A percentile compares a stretch with the other conserved stretches of the same genome.
These are phyloP conservation scores for Saksenaea vasiformis DNA, from an alignment of 371 early-diverging fungal species.

Conservation along the genomic window DNA sequence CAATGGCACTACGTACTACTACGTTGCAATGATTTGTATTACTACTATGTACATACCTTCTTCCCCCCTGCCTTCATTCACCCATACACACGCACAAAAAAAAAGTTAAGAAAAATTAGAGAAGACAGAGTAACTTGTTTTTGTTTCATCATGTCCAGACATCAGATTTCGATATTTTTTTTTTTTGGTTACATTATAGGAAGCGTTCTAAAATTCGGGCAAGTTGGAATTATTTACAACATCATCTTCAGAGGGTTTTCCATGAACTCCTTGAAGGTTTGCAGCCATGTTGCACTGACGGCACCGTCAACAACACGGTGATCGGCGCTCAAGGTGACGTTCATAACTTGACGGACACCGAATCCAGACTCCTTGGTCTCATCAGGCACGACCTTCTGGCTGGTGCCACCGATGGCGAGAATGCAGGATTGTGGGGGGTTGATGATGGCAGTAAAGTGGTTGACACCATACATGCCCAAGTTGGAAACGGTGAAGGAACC, in stretches of 20 bases:
- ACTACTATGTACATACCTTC: no score
- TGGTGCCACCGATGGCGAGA: constrained; percentile 88
- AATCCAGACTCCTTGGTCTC: constrained; percentile 63
- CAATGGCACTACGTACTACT: no score
- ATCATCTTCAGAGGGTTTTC: constrained; percentile 96
- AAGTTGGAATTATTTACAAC: constrained; percentile 61
- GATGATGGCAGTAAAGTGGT: constrained; percentile 96
- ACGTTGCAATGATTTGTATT: no score
- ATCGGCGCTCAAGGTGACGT: constrained; percentile 91
- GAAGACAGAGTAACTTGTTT: no score
- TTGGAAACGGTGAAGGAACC: constrained; percentile 98
- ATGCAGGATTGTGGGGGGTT: constrained; percentile 97
- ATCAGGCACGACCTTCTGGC: constrained; percentile 84
- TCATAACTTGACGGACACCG: constrained; percentile 71
- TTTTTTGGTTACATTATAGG: constrained; percentile 2
- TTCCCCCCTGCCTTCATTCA: no score
- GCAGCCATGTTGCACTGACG: constrained; percentile 91
- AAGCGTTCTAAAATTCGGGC: constrained; percentile 2
- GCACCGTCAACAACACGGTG: constrained; percentile 98
- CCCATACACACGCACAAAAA: no score
- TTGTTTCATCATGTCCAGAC: constrained; percentile 3
- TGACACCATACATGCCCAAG: constrained; percentile 96
- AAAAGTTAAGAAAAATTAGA: no score
- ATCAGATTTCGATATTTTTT: constrained; percentile 1
- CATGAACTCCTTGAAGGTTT: constrained; percentile 89